Conservation (phyloP, 2,329 filamentous ascomycete species). For the Hypoxylon sp. region DNA sequence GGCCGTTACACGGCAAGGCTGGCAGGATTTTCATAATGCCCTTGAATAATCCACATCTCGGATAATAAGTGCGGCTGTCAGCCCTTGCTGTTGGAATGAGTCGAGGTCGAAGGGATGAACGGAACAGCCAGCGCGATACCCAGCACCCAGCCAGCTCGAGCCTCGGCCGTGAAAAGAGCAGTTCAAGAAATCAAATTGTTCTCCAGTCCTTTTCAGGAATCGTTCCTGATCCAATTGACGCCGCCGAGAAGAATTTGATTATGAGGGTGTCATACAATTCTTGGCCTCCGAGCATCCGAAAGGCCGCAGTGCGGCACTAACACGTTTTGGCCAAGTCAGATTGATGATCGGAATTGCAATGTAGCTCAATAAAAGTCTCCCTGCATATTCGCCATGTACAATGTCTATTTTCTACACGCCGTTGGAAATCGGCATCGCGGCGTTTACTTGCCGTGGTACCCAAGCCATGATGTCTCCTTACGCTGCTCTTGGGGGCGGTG, state of each 20-base stretch:
- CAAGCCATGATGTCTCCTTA: conserved; percentile 14
- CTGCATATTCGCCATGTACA: conserved; percentile 28
- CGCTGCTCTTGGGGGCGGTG: conserved; percentile 7
- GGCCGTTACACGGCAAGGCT: conserved; percentile 31
- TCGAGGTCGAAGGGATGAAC: neutral
- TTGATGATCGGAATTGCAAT: conserved; percentile 19
- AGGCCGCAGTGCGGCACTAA: conserved; percentile 3
- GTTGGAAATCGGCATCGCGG: conserved; percentile 9
- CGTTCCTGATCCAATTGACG: neutral
- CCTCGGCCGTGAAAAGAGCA: neutral
- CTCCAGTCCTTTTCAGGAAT: neutral
- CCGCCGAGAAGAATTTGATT: conserved; percentile 14
- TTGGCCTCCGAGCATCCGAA: conserved; percentile 27
- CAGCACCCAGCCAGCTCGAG: neutral
- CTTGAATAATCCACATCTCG: neutral
- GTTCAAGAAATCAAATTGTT: neutral
- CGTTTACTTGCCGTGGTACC: conserved; percentile 9
- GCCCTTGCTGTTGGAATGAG: neutral
- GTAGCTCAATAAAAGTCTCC: conserved; percentile 26
- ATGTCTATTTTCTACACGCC: neutral
- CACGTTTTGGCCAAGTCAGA: conserved; percentile 14
- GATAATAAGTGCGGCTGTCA: conserved; percentile 1
- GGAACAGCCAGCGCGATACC: neutral
- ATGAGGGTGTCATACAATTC: conserved; percentile 5
- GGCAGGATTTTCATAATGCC: conserved; percentile 8